Conservation (phyloP, 1,284 basidiomycete species). For the Malassezia dermatis region DNA sequence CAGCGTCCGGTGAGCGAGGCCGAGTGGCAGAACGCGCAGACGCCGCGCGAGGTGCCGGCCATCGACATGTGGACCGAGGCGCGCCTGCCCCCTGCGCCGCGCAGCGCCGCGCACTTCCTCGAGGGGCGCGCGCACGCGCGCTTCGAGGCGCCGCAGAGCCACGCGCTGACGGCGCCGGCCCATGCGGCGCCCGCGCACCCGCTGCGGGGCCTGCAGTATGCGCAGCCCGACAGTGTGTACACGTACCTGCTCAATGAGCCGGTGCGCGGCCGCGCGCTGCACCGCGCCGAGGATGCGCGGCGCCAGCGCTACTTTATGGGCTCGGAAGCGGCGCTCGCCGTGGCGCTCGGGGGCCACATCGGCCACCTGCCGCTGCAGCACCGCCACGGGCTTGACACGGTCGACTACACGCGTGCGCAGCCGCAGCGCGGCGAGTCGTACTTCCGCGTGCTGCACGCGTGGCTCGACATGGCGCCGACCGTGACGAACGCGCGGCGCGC, state of each 20-base stretch:
- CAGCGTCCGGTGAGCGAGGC: conserved; percentile 20
- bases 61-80: conserved; percentile 26
- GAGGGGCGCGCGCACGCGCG: conserved; percentile 22
- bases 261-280: conserved; percentile 28
- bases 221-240: conserved; percentile 38
- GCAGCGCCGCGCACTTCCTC: conserved; percentile 25
- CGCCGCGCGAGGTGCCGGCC: conserved; percentile 8
- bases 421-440: conserved; percentile 11
- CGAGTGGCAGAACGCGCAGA: conserved; percentile 11
- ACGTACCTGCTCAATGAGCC: conserved; percentile 26
- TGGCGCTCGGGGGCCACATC: conserved; percentile 12
- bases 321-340: conserved; percentile 12
- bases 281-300: conserved; percentile 16
- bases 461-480: conserved; percentile 8
- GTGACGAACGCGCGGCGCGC: conserved; percentile 7
- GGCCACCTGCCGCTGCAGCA: conserved; percentile 16
- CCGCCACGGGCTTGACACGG: conserved; percentile 13
- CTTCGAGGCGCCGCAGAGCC: conserved; percentile 11
- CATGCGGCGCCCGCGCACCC: conserved; percentile 29
- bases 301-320: conserved; percentile 17
- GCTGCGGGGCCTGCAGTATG: conserved; percentile 37
- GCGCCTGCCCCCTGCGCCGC: conserved; percentile 20
- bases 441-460: conserved; percentile 17
- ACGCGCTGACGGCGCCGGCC: conserved; percentile 15
- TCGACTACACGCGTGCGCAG: conserved; percentile 13